Conservation (phyloP, 2,329 filamentous ascomycete species). For the Aspergillus phoenicis region DNA sequence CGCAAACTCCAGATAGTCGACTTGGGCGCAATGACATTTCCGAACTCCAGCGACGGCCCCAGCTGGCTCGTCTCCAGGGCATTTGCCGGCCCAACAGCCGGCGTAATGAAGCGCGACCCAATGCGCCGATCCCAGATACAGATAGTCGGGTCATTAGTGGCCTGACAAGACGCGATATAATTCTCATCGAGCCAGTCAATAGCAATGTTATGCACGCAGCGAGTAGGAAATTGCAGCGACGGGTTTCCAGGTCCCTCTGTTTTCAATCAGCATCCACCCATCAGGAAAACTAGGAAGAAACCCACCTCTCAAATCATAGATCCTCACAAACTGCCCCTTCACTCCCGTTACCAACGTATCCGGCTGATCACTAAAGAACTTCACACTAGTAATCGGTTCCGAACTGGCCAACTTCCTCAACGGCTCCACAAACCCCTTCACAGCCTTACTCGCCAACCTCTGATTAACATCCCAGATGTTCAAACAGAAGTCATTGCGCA, state of each 20-base stretch:
- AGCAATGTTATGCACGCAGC: conserved; percentile 65
- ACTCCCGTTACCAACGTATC: conserved; percentile 64
- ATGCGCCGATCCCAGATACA: conserved; percentile 65
- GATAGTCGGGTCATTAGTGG: conserved; percentile 59
- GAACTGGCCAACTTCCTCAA: conserved; percentile 63
- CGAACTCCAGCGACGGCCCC: conserved; percentile 61
- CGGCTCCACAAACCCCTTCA: conserved; percentile 49
- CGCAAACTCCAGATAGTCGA: conserved; percentile 64
- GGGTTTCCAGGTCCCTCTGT: conserved; percentile 43
- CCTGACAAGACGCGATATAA: conserved; percentile 62
- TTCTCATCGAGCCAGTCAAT: conserved; percentile 67
- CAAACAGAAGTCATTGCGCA: conserved; percentile 65
- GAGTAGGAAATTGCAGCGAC: conserved; percentile 55
- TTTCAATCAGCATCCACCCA: conserved; percentile 3
- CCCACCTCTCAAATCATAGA: conserved; percentile 65
- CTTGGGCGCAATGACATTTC: conserved; percentile 55
- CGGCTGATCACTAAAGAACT: conserved; percentile 63
- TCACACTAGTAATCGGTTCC: conserved; percentile 65
- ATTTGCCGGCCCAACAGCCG: conserved; percentile 36
- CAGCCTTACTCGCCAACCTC: conserved; percentile 41
- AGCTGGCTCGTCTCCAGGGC: conserved; percentile 37
- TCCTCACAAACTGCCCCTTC: conserved; percentile 61
- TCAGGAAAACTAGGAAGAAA: neutral
- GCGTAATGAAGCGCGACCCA: conserved; percentile 41
- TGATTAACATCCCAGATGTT: conserved; percentile 66